Conservation (phyloP, 1,284 basidiomycete genomes). For the Amylostereum chailletii region DNA sequence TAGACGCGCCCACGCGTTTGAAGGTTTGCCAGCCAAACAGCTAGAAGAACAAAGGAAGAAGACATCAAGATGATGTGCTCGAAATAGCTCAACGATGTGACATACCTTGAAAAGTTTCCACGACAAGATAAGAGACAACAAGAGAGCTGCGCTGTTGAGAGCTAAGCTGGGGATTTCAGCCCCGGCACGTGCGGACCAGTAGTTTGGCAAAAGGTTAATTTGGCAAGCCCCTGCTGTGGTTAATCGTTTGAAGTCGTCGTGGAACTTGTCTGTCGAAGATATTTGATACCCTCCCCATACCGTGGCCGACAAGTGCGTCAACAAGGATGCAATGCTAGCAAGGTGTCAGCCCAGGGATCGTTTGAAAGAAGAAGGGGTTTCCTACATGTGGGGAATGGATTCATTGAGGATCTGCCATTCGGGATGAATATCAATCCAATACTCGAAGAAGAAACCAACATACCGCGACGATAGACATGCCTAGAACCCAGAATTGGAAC, state of each 20-base stretch:
- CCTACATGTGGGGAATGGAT: slow-evolving; percentile 68
- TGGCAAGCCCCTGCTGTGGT: slow-evolving; percentile 59
- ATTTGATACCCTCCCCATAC: slow-evolving; percentile 66
- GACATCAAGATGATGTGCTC: not conserved
- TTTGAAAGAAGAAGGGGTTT: not conserved
- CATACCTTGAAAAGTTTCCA: slow-evolving; percentile 68
- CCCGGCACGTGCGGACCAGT: slow-evolving; percentile 47
- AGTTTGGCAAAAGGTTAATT: slow-evolving; percentile 43
- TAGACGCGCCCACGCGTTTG: slow-evolving; percentile 74
- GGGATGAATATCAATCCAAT: not conserved
- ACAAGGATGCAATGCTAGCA: slow-evolving; percentile 46
- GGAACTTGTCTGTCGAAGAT: slow-evolving; percentile 47
- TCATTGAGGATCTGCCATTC: slow-evolving; percentile 51
- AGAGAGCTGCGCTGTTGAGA: slow-evolving; percentile 50
- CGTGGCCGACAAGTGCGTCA: slow-evolving; percentile 66
- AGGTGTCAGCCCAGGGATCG: not conserved
- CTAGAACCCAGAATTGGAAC: slow-evolving; percentile 75
- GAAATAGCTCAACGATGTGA: not conserved
- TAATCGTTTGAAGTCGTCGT: slow-evolving; percentile 41
- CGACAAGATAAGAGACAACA: slow-evolving; percentile 55
- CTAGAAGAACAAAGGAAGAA: slow-evolving; percentile 24
- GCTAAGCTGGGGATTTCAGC: slow-evolving; percentile 60
- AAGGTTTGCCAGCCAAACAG: slow-evolving; percentile 78
- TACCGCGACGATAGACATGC: slow-evolving; percentile 67
- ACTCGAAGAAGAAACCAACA: slow-evolving; percentile 8